phyloP scores from a whole-genome alignment of 805 yeast genomes.

The Kodamaea jinghongensis region DNA sequence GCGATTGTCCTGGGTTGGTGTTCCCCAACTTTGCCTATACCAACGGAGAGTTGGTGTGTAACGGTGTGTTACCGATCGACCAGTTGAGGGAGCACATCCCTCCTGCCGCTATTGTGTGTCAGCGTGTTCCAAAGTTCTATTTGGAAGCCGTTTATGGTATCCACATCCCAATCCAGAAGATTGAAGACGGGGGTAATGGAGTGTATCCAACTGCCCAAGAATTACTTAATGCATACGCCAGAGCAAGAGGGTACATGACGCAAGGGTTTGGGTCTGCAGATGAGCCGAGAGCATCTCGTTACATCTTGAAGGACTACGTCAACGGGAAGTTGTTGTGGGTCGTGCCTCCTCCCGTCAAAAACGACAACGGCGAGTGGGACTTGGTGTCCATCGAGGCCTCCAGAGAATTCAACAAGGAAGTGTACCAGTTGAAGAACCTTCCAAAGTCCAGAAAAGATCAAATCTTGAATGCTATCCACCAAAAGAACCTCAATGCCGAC shows the following conservation, averaged over 20 bases:
- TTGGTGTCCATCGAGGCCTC: constrained; percentile 40
- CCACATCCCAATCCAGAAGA: constrained; percentile 69
- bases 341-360: constrained; percentile 77
- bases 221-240: constrained; percentile 84
- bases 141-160: constrained; percentile 94
- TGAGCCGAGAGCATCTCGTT: constrained; percentile 90
- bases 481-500: constrained; percentile 49
- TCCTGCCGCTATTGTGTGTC: constrained; percentile 80
- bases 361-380: constrained; percentile 59
- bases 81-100: constrained; percentile 91
- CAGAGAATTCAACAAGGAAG: constrained; percentile 65
- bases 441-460: constrained; percentile 76
- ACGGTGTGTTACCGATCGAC: constrained; percentile 98
- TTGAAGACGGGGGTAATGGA: constrained; percentile 87
- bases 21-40: constrained; percentile 97
- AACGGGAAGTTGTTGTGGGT: constrained; percentile 83
- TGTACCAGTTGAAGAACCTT: constrained; percentile 61
- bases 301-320: constrained; percentile 90
- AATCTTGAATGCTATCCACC: constrained; percentile 58
- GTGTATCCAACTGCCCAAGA: constrained; percentile 81
- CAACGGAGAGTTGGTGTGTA: constrained; percentile 93
- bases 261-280: constrained; percentile 98
- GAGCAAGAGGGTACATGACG: constrained; percentile 96
- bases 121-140: constrained; percentile 83
- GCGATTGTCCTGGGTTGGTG: constrained; percentile 99